These are phyloP conservation scores for Pyrenochaeta sp. DNA, from an alignment of 2,329 filamentous ascomycete genomes.

Conservation along the genomic window DNA sequence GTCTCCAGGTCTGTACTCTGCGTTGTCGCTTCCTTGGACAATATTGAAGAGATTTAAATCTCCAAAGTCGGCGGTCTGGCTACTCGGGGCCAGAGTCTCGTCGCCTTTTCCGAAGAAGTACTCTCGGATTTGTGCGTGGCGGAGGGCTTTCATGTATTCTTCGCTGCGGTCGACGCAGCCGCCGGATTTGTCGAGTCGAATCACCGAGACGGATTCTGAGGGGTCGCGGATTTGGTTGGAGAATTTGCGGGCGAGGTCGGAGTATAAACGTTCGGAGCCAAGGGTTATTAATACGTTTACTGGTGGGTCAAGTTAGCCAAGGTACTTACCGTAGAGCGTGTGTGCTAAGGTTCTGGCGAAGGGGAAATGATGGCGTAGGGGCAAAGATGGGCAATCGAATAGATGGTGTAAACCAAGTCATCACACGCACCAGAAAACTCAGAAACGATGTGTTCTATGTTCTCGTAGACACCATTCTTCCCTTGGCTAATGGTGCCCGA, in stretches of 20 bases:
- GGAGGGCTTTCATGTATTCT: conserved; percentile 74
- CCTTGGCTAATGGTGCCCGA: conserved; percentile 73
- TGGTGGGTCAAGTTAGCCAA: conserved; percentile 45
- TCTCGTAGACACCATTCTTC: conserved; percentile 72
- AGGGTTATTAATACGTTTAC: conserved; percentile 84
- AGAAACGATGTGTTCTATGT: conserved; percentile 80
- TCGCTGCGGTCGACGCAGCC: conserved; percentile 82
- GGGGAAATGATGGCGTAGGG: conserved; percentile 1
- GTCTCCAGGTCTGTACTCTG: conserved; percentile 51
- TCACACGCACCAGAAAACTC: conserved; percentile 67
- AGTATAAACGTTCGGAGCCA: conserved; percentile 78
- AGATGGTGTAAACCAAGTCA: conserved; percentile 19
- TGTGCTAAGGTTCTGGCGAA: neutral
- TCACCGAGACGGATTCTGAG: conserved; percentile 75
- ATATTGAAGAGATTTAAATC: conserved; percentile 76
- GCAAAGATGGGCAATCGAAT: neutral
- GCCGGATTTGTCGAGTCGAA: conserved; percentile 84
- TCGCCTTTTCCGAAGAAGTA: conserved; percentile 89
- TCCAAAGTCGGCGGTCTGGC: conserved; percentile 81
- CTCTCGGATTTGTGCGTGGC: conserved; percentile 81
- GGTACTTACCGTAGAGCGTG: neutral
- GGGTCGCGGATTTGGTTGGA: conserved; percentile 53
- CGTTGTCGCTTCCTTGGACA: conserved; percentile 6
- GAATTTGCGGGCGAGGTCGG: conserved; percentile 77
- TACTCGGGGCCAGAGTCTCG: conserved; percentile 82